Percentiles rank a stretch among this genome's conserved stretches.
Conservation (phyloP, 768 basidiomycete species). For the Mycena crocata region DNA sequence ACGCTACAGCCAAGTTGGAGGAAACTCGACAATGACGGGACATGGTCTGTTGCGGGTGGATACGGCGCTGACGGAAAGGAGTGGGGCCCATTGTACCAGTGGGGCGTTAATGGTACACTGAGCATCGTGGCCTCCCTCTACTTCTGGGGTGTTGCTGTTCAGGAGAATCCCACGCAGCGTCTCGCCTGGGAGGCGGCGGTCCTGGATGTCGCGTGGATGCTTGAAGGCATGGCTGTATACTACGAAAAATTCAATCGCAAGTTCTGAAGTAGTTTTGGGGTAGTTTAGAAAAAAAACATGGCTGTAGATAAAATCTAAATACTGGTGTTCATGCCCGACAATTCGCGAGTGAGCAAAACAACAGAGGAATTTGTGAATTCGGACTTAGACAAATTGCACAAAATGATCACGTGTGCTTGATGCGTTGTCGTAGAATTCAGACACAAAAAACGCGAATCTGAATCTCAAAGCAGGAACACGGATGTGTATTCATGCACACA, state of each 20-base stretch:
- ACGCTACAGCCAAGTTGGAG: neutral
- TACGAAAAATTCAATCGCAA: slow-evolving; percentile 8
- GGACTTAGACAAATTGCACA: too few species aligned
- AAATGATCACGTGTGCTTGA: too few species aligned
- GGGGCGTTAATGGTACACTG: slow-evolving; percentile 14
- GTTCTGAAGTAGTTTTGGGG: neutral
- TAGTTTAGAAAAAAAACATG: neutral
- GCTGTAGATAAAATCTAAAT: neutral
- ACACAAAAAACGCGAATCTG: too few species aligned
- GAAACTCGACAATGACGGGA: neutral
- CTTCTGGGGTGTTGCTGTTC: slow-evolving; percentile 10
- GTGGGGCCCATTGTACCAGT: slow-evolving; percentile 16
- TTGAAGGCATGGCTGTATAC: slow-evolving; percentile 14
- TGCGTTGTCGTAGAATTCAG: too few species aligned
- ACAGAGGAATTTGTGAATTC: too few species aligned
- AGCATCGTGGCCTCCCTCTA: slow-evolving; percentile 6
- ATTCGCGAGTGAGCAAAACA: too few species aligned
- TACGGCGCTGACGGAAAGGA: neutral
- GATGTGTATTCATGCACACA: too few species aligned
- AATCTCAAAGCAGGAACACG: too few species aligned
- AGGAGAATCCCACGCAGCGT: neutral
- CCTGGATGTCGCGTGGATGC: slow-evolving; percentile 7
- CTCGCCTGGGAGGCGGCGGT: neutral
- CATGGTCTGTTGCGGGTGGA: neutral
- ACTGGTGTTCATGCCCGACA: too few species aligned